A percentile compares a stretch with the other conserved stretches of the same genome.
Conservation (phyloP, 176 grass and related monocot species). For the Lolium multiflorum region DNA sequence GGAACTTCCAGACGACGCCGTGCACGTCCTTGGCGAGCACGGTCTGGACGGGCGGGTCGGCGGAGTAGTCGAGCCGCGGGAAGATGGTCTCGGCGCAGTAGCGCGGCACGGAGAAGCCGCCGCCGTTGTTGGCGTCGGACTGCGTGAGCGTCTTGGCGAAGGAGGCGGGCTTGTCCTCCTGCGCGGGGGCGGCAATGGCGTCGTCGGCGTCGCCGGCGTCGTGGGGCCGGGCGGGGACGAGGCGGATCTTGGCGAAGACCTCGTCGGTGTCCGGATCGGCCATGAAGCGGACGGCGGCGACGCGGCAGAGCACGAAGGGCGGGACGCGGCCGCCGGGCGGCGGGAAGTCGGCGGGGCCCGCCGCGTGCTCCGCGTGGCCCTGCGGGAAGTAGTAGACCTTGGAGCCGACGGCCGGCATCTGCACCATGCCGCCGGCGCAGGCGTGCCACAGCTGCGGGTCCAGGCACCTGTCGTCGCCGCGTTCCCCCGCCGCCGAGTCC, state of each 20-base stretch:
- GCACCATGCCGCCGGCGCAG: conserved; percentile 87
- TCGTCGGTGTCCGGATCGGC: conserved; percentile 89
- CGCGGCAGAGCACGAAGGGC: conserved; percentile 65
- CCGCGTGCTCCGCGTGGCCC: conserved; percentile 88
- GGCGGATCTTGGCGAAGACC: conserved; percentile 84
- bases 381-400: conserved; percentile 97
- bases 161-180: conserved; percentile 69
- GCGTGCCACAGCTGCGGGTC: conserved; percentile 95
- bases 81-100: conserved; percentile 99
- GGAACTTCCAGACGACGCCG: conserved; percentile 93
- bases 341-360: conserved; percentile 33
- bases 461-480: conserved; percentile 57
- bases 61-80: conserved; percentile 90
- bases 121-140: conserved; percentile 99
- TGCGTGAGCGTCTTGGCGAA: conserved; percentile 99
- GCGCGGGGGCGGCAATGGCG: conserved; percentile 53
- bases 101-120: conserved; percentile 93
- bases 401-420: conserved; percentile 71
- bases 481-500: conserved; percentile 65
- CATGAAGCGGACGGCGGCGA: conserved; percentile 59
- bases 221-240: conserved; percentile 53
- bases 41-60: conserved; percentile 92
- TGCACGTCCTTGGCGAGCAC: conserved; percentile 99
- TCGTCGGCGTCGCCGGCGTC: conserved; percentile 55
- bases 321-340: conserved; percentile 24